Evolutionary conservation across 1,284 basidiomycete species (phyloP).

Genomic region (Tilletia walkeri): DNA sequence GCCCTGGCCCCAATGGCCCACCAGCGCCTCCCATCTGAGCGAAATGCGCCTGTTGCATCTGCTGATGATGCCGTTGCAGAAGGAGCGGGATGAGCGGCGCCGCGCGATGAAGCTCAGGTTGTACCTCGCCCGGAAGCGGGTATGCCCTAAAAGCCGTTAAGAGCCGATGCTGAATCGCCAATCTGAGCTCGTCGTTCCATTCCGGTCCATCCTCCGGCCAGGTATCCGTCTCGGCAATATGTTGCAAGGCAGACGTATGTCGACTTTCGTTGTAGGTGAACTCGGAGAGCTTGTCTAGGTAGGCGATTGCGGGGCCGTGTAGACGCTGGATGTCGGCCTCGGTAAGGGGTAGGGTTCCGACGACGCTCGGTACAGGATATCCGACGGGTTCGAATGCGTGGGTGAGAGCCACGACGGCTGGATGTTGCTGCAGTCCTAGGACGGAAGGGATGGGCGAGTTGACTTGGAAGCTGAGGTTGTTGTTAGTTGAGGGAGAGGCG

Average conservation of each 20-base stretch:
- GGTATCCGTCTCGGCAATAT: background rate
- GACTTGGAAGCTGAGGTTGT: background rate
- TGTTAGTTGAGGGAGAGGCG: no score
- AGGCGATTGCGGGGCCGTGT: background rate
- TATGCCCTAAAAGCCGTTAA: background rate
- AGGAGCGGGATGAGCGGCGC: slow-evolving; percentile 4
- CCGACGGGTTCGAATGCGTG: background rate
- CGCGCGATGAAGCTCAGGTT: slow-evolving; percentile 8
- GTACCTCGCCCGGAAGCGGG: background rate
- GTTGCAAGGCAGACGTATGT: background rate
- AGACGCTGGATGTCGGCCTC: background rate
- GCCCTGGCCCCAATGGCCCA: no score
- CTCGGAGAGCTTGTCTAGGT: background rate
- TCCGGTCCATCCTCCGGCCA: background rate
- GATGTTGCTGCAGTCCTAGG: background rate
- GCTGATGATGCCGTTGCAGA: slow-evolving; percentile 6
- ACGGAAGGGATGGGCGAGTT: background rate
- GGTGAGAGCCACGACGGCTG: no score
- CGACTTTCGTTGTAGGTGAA: background rate
- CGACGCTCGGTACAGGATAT: background rate
- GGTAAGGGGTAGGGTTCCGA: background rate
- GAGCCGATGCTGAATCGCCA: slow-evolving; percentile 14
- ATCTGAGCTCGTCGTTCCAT: slow-evolving; percentile 4
- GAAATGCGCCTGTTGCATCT: background rate
- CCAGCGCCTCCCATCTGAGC: background rate